Percentiles rank a stretch among this genome's conserved stretches.
phyloP scores from a whole-genome alignment of 129 eudicot species.

The Arctium minus region DNA sequence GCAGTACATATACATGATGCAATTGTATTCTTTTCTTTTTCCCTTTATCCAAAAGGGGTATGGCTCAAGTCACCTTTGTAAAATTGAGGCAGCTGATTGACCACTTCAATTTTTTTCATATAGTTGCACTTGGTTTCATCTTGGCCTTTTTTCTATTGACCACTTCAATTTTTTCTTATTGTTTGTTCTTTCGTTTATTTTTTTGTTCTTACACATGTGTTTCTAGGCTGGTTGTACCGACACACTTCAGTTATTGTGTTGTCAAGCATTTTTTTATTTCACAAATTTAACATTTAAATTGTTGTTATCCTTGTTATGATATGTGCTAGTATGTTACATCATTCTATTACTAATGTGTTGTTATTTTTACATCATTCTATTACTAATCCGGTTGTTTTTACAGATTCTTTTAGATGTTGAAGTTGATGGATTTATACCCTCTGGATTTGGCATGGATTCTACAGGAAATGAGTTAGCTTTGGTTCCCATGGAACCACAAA shows the following conservation, averaged over 20 bases:
- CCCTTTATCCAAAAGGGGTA: too few relatives aligned
- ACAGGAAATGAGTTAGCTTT: constrained; percentile 85
- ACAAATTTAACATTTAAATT: not conserved
- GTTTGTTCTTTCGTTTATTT: not conserved
- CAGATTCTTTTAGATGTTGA: constrained; percentile 76
- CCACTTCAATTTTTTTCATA: too few relatives aligned
- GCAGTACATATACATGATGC: not conserved
- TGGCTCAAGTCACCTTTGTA: too few relatives aligned
- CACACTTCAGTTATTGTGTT: not conserved
- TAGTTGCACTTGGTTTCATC: too few relatives aligned
- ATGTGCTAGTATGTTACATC: not conserved
- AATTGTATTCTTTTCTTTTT: too few relatives aligned
- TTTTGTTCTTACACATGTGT: not conserved
- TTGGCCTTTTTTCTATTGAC: not conserved
- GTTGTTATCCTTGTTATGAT: not conserved
- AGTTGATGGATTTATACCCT: constrained; percentile 29
- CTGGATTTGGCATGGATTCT: constrained; percentile 63
- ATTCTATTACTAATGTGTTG: not conserved
- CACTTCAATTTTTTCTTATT: not conserved
- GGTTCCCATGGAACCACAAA: constrained; percentile 85
- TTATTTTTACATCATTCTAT: constrained; percentile 12
- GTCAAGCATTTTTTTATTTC: not conserved
- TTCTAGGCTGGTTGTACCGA: not conserved
- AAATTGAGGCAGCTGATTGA: too few relatives aligned
- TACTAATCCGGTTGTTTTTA: constrained; percentile 7